Base-by-base conservation (phyloP, 805 yeast genomes). In the Dipodascopsis uninucleata region DNA sequence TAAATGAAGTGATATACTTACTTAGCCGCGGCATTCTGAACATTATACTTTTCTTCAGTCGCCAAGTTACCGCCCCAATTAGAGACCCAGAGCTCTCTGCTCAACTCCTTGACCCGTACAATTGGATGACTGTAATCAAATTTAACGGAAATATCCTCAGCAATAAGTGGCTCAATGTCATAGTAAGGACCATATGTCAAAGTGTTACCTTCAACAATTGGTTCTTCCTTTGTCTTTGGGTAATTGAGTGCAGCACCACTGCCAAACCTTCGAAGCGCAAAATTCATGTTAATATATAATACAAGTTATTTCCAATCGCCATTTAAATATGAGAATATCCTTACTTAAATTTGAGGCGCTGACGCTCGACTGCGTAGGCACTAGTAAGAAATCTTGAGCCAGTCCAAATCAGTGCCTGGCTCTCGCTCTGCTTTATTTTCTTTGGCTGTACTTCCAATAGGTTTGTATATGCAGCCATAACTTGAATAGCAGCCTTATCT, bases 31-130 rank as follows among this genome's bases (percentile, higher is more conserved):
- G 69, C 71, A 61, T 93, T 88, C 39, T 79, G 72, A 28, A 88
- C 57, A 67, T 87, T 90, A 62, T 87, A 89, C 60, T 81, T 79
- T 62, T 93, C 97, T 61, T 88, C 95, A 51, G 87, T 71, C 62
- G 86, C 76, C 47, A 83, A 60, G 41, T 85, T 65, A 57, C 78
- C 61, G 53, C 87, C 77, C 85, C 87, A 75, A 53, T 88, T 95
- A 2, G 96, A 90, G 40, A 89, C 70, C 97, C 97, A 90, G 16
- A 53, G 23, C 37, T 83, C 84, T 61, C 97, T 77, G 47, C 76
- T 70, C 49, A 87, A 71, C 47, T 69, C 71, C 52, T 74, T 71
- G 20, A 79, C 84, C 52, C 75, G 74, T 16, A 79, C 67, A 44
- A 87, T 59, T 10, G 97, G 94, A 18, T 65, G 57, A 55, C 80